Conservation (phyloP, 2,329 filamentous ascomycete genomes). For the Trichoderma pleuroti region DNA sequence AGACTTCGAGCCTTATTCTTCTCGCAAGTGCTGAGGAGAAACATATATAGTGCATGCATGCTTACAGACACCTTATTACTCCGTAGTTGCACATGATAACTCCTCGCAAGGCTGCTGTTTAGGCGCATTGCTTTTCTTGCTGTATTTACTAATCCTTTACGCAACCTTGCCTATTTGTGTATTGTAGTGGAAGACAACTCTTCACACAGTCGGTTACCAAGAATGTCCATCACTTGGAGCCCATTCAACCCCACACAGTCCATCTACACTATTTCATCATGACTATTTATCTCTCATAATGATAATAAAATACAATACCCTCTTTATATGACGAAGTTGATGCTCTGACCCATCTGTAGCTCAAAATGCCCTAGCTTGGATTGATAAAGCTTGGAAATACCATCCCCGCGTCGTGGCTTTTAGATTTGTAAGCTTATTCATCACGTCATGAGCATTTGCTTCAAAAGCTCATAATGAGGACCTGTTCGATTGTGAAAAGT, state of each 20-base stretch:
- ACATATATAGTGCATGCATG: background rate
- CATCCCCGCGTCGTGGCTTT: background rate
- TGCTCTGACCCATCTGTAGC: background rate
- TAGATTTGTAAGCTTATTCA: constrained; percentile 8
- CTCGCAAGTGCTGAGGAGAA: background rate
- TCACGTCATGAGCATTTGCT: background rate
- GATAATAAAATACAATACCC: background rate
- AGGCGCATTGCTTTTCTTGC: background rate
- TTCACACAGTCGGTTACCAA: background rate
- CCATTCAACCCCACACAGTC: background rate
- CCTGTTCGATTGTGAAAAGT: background rate
- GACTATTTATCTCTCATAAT: background rate
- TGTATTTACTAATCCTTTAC: background rate
- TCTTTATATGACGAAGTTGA: background rate
- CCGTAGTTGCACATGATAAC: background rate
- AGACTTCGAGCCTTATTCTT: background rate
- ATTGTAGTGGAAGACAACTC: background rate
- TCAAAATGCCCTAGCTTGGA: background rate
- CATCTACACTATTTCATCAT: background rate
- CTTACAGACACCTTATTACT: background rate
- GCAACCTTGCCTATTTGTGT: background rate
- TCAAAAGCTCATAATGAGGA: background rate
- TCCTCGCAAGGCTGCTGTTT: background rate
- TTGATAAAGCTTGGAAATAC: constrained; percentile 16
- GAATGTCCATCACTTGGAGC: background rate